These are phyloP conservation scores for Gelatoporia subvermispora DNA, from an alignment of 768 basidiomycete genomes.

Conservation along the genomic window DNA sequence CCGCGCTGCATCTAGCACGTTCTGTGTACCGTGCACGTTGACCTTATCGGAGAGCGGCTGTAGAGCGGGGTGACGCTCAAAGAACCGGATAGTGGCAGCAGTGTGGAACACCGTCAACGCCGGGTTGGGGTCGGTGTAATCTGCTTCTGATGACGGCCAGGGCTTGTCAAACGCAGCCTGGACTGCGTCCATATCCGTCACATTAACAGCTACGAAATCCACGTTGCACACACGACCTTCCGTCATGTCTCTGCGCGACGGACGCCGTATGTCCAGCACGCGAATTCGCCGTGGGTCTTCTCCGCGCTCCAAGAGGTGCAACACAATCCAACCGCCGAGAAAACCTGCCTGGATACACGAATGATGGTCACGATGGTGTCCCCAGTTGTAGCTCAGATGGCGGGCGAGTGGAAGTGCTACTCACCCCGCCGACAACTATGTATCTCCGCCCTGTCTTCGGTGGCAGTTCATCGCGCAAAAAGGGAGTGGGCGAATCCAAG, in stretches of 20 bases:
- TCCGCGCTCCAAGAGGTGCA: constrained; percentile 62
- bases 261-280: constrained; percentile 61
- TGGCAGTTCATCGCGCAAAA: constrained; percentile 43
- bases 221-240: constrained; percentile 48
- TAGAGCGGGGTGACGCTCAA: constrained; percentile 52
- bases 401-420: constrained; percentile 21
- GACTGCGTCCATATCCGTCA: constrained; percentile 50
- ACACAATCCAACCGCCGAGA: constrained; percentile 73
- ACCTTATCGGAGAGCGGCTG: constrained; percentile 52
- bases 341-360: constrained; percentile 55
- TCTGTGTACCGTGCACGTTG: constrained; percentile 64
- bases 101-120: constrained; percentile 71
- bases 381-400: neutral
- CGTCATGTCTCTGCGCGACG: constrained; percentile 51
- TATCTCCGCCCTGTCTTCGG: constrained; percentile 70
- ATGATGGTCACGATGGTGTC: neutral
- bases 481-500: constrained; percentile 21
- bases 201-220: constrained; percentile 53
- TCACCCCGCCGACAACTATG: constrained; percentile 71
- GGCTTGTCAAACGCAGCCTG: constrained; percentile 57
- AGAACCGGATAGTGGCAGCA: constrained; percentile 75
- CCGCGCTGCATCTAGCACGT: constrained; percentile 57
- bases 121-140: constrained; percentile 12
- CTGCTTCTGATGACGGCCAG: constrained; percentile 40
- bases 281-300: constrained; percentile 64